Base-by-base conservation (phyloP, 768 basidiomycete species). In the Gyrodon lividus region DNA sequence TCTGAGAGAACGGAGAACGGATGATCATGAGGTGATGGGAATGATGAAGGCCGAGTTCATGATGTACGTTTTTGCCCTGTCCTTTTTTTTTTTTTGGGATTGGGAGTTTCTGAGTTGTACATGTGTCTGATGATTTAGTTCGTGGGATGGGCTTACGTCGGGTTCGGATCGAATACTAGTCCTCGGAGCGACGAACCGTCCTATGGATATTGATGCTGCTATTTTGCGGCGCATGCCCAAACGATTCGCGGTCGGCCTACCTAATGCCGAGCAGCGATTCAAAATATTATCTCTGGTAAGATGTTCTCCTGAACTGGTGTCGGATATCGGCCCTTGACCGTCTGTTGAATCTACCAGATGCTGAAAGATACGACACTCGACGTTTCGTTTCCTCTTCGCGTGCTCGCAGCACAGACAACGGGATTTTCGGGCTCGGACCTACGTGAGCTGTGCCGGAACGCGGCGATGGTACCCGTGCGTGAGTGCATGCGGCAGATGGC, bases 31-130 rank as follows among this genome's bases (percentile, higher is more conserved):
- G 62, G 96, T 93, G 46, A 98, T 94, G 31, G 94, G 87, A 5
- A 98, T 98, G 93, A 95, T 98, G 82, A 97, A 98, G 70, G 94
- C 94, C 0, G 90, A 93, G 63, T 92, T 92, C 60, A 92, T 92
- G 89, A 92, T 88, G 88, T 90, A 65, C 52, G 86, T 74, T 9
- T 22, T 51, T 14, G 14, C 17, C 12, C 10, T 44, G 16, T 40
- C n/a, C 35, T 42, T 9, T 22, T 45, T 48, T 24, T 23, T 43
- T 58, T 51, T 51, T 46, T 37, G 53, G 43, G 34, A 19, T 10
- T 17, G 6, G 16, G 9, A 35, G 5, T 52, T 34, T 23, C 40
- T 46, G 41, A 52, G 2, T 2, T 28, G 28, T 28, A 10, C 2
- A 9, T 28, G 28, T 28, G 20, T 31, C 22, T 3, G 37, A 39